A percentile compares a stretch with the other conserved stretches of the same genome.
These are phyloP conservation scores for Peniophora sp. DNA, from an alignment of 1,284 basidiomycete genomes.

Conservation along the genomic window DNA sequence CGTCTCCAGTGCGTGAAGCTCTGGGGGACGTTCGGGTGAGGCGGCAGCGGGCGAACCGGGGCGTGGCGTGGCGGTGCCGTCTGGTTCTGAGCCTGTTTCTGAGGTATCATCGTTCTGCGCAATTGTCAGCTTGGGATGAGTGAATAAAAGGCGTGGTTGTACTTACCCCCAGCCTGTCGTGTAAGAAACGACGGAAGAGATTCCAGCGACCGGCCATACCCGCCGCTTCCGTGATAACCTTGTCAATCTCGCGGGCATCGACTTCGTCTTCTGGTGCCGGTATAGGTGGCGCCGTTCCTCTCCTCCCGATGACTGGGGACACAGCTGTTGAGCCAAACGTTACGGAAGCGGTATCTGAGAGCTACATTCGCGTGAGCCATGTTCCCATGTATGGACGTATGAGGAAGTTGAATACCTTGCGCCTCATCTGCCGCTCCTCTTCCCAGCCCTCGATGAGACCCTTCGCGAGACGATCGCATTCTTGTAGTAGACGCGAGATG, in stretches of 20 bases:
- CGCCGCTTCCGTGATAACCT: slow-evolving; percentile 77
- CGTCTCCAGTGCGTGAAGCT: slow-evolving; percentile 33
- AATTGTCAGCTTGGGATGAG: not conserved
- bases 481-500: slow-evolving; percentile 69
- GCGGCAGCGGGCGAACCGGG: not conserved
- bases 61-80: not conserved
- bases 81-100: slow-evolving; percentile 6
- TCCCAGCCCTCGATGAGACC: slow-evolving; percentile 82
- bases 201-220: slow-evolving; percentile 90
- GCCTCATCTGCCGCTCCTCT: slow-evolving; percentile 72
- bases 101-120: slow-evolving; percentile 10
- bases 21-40: slow-evolving; percentile 8
- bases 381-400: not conserved
- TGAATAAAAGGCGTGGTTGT: not conserved
- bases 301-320: slow-evolving; percentile 22
- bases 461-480: slow-evolving; percentile 81
- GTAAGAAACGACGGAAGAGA: slow-evolving; percentile 83
- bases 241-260: slow-evolving; percentile 88
- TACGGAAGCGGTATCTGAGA: slow-evolving; percentile 19
- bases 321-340: slow-evolving; percentile 10
- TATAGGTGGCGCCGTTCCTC: slow-evolving; percentile 29
- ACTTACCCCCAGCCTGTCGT: slow-evolving; percentile 57
- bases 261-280: slow-evolving; percentile 54
- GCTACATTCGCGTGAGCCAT: slow-evolving; percentile 13
- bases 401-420: slow-evolving; percentile 42